Base-by-base conservation (phyloP, 2,329 filamentous ascomycete genomes). In the Aspergillus transmontanensis region DNA sequence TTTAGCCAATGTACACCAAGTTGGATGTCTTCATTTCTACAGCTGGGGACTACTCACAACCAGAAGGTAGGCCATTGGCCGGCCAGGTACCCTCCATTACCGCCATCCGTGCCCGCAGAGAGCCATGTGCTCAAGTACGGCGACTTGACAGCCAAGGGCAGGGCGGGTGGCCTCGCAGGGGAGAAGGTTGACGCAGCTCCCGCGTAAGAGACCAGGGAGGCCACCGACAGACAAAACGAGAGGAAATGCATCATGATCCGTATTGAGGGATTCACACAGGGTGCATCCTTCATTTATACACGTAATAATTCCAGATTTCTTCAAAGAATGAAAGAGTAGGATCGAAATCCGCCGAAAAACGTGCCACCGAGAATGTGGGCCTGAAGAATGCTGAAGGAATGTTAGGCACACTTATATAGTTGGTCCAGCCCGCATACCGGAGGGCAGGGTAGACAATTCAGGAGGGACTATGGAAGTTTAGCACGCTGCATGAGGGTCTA, bases 121-220 rank as follows among this genome's bases (percentile, higher is more conserved):
- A 90, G 81, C 89, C 90, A 92, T 16, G 87, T 86, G 72, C 86
- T 92, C 19, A 94, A 78, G 69, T 94, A 94, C 0, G 91, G 91
- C 11, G 88, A 90, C 65, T 87, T 88, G 51, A 94, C 91, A 50
- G 90, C 90, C 39, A 94, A 77, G 14, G 91, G 91, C 32, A 91
- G 82, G 1, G 90, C 84, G 19, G 90, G 90, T 48, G 89, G 89
- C 7, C 88, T 83, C 41, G 86, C 84, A 39, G 89, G 89, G 41
- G 79, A 82, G 72, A 90, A 91, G 1, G 82, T 86, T 11, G 88
- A 90, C 23, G 59, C 56, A 6, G 75, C 75, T 54, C 60, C 64
- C 36, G 69, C 63, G 12, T 67, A 64, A 26, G 68, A 64, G 51
- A 69, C 68, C 19, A 75, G 58, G 28, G 69, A 70, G 57, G 69